Evolutionary conservation across 2,329 filamentous ascomycete species (phyloP).

Genomic region (Botrytis medusae): DNA sequence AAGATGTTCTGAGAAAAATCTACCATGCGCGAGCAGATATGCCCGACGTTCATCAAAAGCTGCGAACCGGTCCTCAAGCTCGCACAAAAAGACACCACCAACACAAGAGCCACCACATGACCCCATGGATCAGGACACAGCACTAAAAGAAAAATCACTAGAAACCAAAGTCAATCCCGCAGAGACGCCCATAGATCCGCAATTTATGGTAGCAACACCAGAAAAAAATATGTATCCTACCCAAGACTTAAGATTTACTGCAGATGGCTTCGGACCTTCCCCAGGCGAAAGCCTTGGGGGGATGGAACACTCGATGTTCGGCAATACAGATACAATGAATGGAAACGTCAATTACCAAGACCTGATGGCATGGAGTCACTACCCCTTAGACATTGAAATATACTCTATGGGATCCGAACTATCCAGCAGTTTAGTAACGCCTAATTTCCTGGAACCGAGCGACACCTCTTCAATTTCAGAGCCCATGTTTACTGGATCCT

Average conservation of each 20-base stretch:
- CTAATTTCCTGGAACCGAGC: constrained; percentile 9
- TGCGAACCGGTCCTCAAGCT: constrained; percentile 17
- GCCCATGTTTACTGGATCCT: constrained; percentile 15
- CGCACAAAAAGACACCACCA: constrained; percentile 20
- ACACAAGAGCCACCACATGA: constrained; percentile 19
- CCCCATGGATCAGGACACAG: constrained; percentile 19
- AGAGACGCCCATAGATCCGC: constrained; percentile 1
- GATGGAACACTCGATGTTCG: constrained; percentile 18
- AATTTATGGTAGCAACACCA: constrained; percentile 14
- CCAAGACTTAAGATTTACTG: constrained; percentile 14
- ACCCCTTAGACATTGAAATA: constrained; percentile 47
- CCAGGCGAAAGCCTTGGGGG: constrained; percentile 9
- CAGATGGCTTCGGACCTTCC: constrained; percentile 18
- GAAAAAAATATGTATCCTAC: background rate
- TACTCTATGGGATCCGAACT: constrained; percentile 19
- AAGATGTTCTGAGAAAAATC: constrained; percentile 50
- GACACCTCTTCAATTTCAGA: constrained; percentile 17
- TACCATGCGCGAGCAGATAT: constrained; percentile 51
- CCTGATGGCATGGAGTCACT: constrained; percentile 47
- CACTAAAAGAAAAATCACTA: background rate
- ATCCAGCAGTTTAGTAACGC: constrained; percentile 9
- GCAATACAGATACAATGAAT: constrained; percentile 23
- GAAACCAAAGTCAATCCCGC: background rate
- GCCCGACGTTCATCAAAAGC: constrained; percentile 52
- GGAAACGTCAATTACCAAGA: constrained; percentile 46